Base-by-base conservation (phyloP, 345 rosid genomes). In the Gossypium australe region DNA sequence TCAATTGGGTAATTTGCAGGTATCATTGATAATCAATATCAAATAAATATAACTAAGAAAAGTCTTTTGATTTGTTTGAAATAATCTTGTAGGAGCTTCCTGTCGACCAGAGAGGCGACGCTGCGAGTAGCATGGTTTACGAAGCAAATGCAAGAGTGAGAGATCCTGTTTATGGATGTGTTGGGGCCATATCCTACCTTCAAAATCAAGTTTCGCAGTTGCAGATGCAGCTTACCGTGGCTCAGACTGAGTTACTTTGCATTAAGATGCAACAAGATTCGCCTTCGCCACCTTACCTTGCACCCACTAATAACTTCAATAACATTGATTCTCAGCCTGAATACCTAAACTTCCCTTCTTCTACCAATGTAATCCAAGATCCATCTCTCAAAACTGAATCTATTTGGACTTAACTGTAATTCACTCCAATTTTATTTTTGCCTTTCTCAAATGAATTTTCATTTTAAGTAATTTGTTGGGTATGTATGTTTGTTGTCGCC, bases 131-230 rank as follows among this genome's bases (percentile, higher is more conserved):
- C 79, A 65, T 92, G 72, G 95, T 92, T 29, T 92, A 86, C 18
- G 97, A 92, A 80, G 97, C 97, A 25, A 90, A 85, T 67, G 95
- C 95, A 20, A 78, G 97, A 78, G 85, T 87, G 58, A 82, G 95
- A 77, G 97, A 92, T 80, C 97, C 97, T 0, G 95, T 92, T 1
- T 90, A 92, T 44, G 97, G 97, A 8, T 88, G 95, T 34, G 97
- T 85, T 17, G 97, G 97, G 45, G 95, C 92, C 55, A 92, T 92
- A 73, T 87, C 96, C 2, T 86, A 80, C 77, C 82, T 92, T 27
- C 96, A 92, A 74, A 87, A 88, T 67, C 96, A 92, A 80, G 96
- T 92, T 1, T 89, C 96, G 1, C 87, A 92, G 81, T 73, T 92
- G 76, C 90, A 90, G 78, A 89, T 89, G 87, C 88, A 92, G 77